A percentile compares a stretch with the other conserved stretches of the same genome.
Conservation (phyloP, 2,329 filamentous ascomycete species). For the Venturia carpophila region DNA sequence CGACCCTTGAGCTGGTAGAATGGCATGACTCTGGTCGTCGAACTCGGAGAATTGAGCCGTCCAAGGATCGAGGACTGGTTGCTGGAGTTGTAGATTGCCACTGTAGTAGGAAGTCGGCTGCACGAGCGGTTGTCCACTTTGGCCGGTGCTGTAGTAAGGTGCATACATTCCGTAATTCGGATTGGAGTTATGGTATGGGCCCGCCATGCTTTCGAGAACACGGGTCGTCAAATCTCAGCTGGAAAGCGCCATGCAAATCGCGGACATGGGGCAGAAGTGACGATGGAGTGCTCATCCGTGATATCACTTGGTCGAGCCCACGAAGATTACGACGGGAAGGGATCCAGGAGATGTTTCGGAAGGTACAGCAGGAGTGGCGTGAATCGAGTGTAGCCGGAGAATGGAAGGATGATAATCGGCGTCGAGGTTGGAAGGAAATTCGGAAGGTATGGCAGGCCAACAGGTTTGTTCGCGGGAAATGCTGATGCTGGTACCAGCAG, state of each 20-base stretch:
- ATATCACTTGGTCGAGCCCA: too few relatives aligned
- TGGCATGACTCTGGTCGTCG: slow-evolving; percentile 27
- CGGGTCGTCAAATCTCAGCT: neutral
- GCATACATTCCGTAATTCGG: slow-evolving; percentile 6
- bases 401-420: neutral
- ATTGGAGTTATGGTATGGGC: slow-evolving; percentile 14
- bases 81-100: slow-evolving; percentile 1
- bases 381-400: neutral
- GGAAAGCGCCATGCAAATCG: neutral
- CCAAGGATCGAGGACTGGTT: slow-evolving; percentile 10
- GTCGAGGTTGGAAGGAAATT: neutral
- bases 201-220: slow-evolving; percentile 6
- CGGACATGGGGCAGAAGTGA: neutral
- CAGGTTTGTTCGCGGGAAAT: neutral
- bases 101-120: slow-evolving; percentile 11
- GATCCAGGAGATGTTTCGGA: neutral
- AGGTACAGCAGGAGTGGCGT: slow-evolving; percentile 1
- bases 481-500: neutral
- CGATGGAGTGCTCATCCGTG: neutral
- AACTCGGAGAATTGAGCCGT: slow-evolving; percentile 24
- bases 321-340: neutral
- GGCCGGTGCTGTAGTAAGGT: slow-evolving; percentile 14
- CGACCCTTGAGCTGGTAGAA: slow-evolving; percentile 23
- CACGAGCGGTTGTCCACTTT: slow-evolving; percentile 5
- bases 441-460: neutral